Percentiles rank a stretch among this genome's conserved stretches.
Conservation (phyloP, 176 grass and related monocot genomes). For the Bromus sterilis region DNA sequence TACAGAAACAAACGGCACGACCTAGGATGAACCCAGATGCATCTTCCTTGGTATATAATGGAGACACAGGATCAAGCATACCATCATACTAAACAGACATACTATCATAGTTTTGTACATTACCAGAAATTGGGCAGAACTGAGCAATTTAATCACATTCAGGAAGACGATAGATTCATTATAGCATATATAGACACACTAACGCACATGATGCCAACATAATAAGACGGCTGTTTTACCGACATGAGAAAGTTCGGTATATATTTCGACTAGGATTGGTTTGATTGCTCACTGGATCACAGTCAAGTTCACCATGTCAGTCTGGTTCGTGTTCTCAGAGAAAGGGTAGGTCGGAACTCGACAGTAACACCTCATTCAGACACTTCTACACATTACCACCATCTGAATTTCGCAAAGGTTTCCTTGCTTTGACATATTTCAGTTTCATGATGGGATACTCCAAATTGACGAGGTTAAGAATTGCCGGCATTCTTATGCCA, state of each 20-base stretch:
- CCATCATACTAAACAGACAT: neutral
- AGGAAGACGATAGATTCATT: neutral
- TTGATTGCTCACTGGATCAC: neutral
- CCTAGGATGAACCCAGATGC: neutral
- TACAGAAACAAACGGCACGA: neutral
- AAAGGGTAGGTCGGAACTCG: neutral
- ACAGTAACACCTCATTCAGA: constrained; percentile 6
- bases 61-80: neutral
- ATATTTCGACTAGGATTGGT: neutral
- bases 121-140: neutral
- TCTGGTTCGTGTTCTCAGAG: neutral
- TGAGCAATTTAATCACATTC: neutral
- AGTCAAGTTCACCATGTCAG: constrained; percentile 6
- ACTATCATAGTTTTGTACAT: neutral
- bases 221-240: neutral
- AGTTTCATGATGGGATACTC: neutral
- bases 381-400: neutral
- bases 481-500: constrained; percentile 41
- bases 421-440: neutral
- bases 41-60: neutral
- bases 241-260: neutral
- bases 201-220: neutral
- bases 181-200: constrained; percentile 7
- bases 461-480: neutral
- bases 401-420: neutral